These are phyloP conservation scores for Albatrellus ellisii DNA, from an alignment of 768 basidiomycete species.

Conservation along the genomic window DNA sequence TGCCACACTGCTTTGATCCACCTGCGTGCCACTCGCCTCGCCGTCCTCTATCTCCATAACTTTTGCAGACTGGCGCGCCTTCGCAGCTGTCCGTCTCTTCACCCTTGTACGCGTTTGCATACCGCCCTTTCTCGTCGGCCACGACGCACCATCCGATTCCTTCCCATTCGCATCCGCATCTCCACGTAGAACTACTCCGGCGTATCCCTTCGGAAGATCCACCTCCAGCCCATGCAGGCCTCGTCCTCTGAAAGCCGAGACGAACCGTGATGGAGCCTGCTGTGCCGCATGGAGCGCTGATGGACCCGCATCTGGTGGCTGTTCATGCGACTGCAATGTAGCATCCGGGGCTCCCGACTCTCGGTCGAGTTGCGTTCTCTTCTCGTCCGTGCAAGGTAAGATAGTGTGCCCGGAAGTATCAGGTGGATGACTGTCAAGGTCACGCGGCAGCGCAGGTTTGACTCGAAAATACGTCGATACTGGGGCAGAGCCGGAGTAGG, in stretches of 20 bases:
- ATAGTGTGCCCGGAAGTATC: no score
- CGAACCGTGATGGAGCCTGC: conserved; percentile 24
- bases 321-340: neutral
- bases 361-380: no score
- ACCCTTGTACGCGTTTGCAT: conserved; percentile 15
- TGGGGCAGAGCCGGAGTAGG: conserved; percentile 56
- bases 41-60: conserved; percentile 13
- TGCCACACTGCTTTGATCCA: no score
- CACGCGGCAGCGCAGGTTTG: conserved; percentile 20
- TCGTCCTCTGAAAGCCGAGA: conserved; percentile 68
- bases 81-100: conserved; percentile 18
- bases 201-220: conserved; percentile 50
- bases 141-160: conserved; percentile 8
- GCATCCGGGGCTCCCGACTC: neutral
- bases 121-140: conserved; percentile 17
- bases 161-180: conserved; percentile 14
- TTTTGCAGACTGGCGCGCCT: conserved; percentile 19
- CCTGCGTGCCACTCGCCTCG: conserved; percentile 14
- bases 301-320: neutral
- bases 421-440: neutral
- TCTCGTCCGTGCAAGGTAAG: no score
- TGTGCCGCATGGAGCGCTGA: neutral
- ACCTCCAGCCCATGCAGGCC: conserved; percentile 54
- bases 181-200: conserved; percentile 45
- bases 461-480: conserved; percentile 63